These are phyloP conservation scores for Agaricus subrufescens DNA, from an alignment of 768 basidiomycete species.

Conservation along the genomic window DNA sequence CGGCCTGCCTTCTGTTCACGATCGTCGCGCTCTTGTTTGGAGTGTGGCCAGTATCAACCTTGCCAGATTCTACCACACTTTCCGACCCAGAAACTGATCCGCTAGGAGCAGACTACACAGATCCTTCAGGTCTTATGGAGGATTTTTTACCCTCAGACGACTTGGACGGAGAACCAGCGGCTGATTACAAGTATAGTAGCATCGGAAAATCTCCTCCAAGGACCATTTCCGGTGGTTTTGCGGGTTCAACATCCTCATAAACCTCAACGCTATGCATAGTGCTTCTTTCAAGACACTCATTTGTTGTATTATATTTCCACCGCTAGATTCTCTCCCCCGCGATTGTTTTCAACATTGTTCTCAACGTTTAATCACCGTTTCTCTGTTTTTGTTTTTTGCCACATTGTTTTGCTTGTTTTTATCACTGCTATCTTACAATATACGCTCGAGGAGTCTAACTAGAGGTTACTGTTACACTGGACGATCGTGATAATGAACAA, in stretches of 20 bases:
- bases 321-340: too few species aligned
- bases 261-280: background rate
- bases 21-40: conserved; percentile 43
- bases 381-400: too few species aligned
- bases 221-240: background rate
- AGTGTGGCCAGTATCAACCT: conserved; percentile 16
- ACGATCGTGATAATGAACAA: too few species aligned
- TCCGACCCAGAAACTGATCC: background rate
- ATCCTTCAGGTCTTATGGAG: background rate
- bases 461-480: too few species aligned
- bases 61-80: background rate
- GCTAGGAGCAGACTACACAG: background rate
- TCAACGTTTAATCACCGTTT: too few species aligned
- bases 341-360: too few species aligned
- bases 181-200: conserved; percentile 3
- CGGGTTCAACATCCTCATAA: background rate
- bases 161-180: background rate
- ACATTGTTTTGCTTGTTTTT: too few species aligned
- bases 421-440: too few species aligned
- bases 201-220: conserved; percentile 3
- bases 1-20: conserved; percentile 48
- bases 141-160: background rate
- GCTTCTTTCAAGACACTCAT: background rate
- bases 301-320: background rate
- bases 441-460: too few species aligned